Conservation (phyloP, 164 flowering plant species). For the Chimonanthus praecox region DNA sequence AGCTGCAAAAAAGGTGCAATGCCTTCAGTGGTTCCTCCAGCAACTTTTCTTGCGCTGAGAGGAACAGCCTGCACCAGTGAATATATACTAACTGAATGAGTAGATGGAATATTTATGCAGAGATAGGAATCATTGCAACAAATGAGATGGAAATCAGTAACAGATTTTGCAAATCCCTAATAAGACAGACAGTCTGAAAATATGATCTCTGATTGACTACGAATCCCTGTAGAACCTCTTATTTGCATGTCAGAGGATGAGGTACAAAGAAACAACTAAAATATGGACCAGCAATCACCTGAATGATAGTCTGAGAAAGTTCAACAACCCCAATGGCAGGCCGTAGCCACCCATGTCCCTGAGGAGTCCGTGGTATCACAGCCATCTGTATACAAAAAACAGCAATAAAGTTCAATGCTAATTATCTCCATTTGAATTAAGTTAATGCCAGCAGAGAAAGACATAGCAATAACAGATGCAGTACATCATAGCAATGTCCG, state of each 20-base stretch:
- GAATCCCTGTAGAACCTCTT: no score
- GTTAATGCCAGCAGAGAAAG: background rate
- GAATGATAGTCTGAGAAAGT: constrained; percentile 74
- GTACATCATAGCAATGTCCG: background rate
- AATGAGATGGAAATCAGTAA: background rate
- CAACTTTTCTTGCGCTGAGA: constrained; percentile 75
- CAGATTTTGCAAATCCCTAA: no score
- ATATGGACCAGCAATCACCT: constrained; percentile 32
- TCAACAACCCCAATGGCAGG: constrained; percentile 84
- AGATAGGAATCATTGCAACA: background rate
- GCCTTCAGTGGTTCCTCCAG: constrained; percentile 75
- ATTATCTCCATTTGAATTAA: background rate
- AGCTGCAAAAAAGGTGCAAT: constrained; percentile 91
- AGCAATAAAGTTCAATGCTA: background rate
- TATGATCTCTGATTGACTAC: no score
- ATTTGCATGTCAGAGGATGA: no score
- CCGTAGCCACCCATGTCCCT: constrained; percentile 84
- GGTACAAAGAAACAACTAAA: background rate
- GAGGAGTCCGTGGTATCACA: constrained; percentile 64
- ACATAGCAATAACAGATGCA: background rate
- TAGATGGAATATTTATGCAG: background rate
- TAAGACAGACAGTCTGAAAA: no score
- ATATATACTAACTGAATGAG: background rate
- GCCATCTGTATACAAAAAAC: constrained; percentile 61
- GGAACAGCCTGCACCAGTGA: constrained; percentile 76